Conservation (phyloP, 2,329 filamentous ascomycete genomes). For the Aspergillus fumigatiaffinis region DNA sequence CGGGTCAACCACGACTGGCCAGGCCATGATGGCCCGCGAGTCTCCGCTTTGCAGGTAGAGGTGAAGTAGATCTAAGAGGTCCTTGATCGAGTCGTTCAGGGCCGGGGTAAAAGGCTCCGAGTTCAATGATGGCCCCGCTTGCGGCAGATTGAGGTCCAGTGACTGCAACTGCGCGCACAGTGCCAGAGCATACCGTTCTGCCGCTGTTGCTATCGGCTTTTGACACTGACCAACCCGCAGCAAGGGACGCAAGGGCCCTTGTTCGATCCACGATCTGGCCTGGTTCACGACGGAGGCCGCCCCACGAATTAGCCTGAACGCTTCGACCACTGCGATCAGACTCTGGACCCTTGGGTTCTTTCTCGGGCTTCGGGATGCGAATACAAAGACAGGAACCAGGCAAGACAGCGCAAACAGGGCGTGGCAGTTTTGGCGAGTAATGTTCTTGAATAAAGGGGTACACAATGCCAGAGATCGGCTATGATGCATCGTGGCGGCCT, state of each 20-base stretch:
- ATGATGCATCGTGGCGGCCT: slow-evolving; percentile 10
- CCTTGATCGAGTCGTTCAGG: not conserved
- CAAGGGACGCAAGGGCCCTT: slow-evolving; percentile 3
- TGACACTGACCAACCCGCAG: not conserved
- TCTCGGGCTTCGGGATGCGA: slow-evolving; percentile 1
- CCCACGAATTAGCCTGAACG: slow-evolving; percentile 8
- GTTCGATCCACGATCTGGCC: slow-evolving; percentile 10
- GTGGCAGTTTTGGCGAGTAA: slow-evolving; percentile 9
- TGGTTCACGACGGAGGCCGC: slow-evolving; percentile 5
- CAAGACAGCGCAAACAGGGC: slow-evolving; percentile 11
- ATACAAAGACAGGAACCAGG: slow-evolving; percentile 6
- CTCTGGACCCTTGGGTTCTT: not conserved
- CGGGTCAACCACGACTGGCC: slow-evolving; percentile 4
- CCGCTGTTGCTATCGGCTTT: not conserved
- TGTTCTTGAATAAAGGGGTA: slow-evolving; percentile 4
- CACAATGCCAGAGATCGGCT: slow-evolving; percentile 7
- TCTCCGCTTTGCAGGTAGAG: not conserved
- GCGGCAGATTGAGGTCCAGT: not conserved
- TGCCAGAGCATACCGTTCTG: not conserved
- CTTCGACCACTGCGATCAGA: slow-evolving; percentile 6
- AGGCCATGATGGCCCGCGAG: slow-evolving; percentile 2
- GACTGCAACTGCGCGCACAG: not conserved
- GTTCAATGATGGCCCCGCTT: too few relatives aligned
- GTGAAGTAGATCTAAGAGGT: not conserved
- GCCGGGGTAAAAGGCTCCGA: too few relatives aligned